A percentile compares a stretch with the other conserved stretches of the same genome.
Conservation (phyloP, 1,284 basidiomycete genomes). For the Pholiota adiposa region DNA sequence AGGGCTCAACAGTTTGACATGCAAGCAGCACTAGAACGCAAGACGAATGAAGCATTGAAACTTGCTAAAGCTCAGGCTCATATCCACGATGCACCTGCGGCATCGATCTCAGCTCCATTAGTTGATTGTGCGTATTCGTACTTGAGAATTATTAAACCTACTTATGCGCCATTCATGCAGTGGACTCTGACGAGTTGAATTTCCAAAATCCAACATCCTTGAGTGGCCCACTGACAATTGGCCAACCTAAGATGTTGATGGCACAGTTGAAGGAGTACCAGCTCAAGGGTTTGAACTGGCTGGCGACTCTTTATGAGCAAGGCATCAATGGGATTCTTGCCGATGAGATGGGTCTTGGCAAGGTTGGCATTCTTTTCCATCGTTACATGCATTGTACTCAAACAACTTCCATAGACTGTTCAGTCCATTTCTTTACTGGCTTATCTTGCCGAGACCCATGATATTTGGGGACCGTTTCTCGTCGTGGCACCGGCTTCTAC, state of each 20-base stretch:
- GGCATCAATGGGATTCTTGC: constrained; percentile 99
- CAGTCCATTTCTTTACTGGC: constrained; percentile 98
- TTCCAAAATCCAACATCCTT: constrained; percentile 99
- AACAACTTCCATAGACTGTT: constrained; percentile 71
- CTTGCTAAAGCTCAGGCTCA: constrained; percentile 70
- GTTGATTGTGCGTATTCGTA: constrained; percentile 64
- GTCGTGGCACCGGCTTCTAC: constrained; percentile 98
- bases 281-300: constrained; percentile 97
- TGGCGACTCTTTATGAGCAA: constrained; percentile 97
- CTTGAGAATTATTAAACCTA: background rate
- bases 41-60: constrained; percentile 77
- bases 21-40: constrained; percentile 79
- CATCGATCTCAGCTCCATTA: constrained; percentile 36
- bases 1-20: constrained; percentile 88
- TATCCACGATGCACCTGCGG: constrained; percentile 43
- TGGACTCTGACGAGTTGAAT: constrained; percentile 96
- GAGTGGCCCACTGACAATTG: constrained; percentile 83
- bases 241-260: constrained; percentile 96
- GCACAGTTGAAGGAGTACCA: constrained; percentile 99
- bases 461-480: constrained; percentile 99
- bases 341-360: constrained; percentile 98
- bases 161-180: constrained; percentile 41
- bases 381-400: background rate
- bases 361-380: constrained; percentile 50
- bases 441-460: constrained; percentile 96